Conservation (phyloP, 106 monocot genomes). For the Vanilla planifolia region DNA sequence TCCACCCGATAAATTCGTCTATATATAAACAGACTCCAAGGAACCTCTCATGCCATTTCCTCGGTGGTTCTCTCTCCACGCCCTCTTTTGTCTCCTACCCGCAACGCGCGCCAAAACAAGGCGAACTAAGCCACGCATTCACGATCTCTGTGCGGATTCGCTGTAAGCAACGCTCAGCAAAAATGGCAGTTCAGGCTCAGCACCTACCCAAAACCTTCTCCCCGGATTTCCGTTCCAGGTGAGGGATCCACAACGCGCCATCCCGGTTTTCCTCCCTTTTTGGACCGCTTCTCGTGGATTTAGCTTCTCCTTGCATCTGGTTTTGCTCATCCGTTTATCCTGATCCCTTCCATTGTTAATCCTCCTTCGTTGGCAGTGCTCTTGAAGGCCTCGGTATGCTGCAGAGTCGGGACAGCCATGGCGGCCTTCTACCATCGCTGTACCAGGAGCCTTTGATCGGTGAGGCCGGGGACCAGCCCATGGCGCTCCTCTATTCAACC, state of each 20-base stretch:
- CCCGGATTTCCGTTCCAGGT: conserved; percentile 25
- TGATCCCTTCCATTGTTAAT: background rate
- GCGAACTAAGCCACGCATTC: background rate
- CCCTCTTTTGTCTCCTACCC: background rate
- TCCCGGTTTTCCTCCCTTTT: background rate
- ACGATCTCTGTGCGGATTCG: background rate
- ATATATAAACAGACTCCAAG: conserved; percentile 8
- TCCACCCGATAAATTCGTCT: too few species aligned
- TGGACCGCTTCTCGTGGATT: background rate
- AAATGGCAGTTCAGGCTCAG: conserved; percentile 49
- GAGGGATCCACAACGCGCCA: background rate
- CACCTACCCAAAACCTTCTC: conserved; percentile 25
- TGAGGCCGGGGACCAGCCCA: background rate
- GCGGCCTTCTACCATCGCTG: background rate
- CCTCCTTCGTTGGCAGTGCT: background rate
- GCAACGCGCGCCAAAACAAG: background rate
- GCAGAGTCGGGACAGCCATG: background rate
- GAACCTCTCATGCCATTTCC: background rate
- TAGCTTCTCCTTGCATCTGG: background rate
- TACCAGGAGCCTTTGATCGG: background rate
- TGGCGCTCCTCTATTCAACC: background rate
- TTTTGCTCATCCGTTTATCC: background rate
- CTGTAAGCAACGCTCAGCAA: background rate
- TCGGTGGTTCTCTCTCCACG: background rate
- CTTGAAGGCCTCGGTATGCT: conserved; percentile 1